A percentile compares a stretch with the other conserved stretches of the same genome.
These are phyloP conservation scores for Coemansia sp. DNA, from an alignment of 192 early-diverging fungal genomes.

Conservation along the genomic window DNA sequence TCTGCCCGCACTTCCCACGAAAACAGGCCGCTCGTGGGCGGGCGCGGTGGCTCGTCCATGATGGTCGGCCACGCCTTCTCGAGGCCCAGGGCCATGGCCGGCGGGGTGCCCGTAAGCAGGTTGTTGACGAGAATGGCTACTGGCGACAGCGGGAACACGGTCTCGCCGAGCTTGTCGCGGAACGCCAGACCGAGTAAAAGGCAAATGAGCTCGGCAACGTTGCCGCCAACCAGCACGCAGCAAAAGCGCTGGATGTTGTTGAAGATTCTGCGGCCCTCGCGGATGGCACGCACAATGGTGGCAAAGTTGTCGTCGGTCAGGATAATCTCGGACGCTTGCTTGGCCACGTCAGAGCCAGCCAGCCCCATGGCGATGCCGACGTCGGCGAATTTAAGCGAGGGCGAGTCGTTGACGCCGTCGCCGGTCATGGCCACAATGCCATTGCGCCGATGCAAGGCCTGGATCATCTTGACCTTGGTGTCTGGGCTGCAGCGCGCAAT, in stretches of 20 bases:
- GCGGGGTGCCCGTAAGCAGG: conserved; percentile 75
- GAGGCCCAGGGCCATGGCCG: conserved; percentile 73
- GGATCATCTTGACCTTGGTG: conserved; percentile 96
- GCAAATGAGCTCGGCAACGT: conserved; percentile 72
- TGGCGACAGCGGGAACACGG: conserved; percentile 75
- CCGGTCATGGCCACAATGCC: conserved; percentile 88
- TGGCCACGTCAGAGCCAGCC: conserved; percentile 72
- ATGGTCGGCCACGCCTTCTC: conserved; percentile 62
- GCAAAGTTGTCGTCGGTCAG: conserved; percentile 79
- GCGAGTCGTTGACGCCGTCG: conserved; percentile 81
- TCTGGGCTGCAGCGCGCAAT: conserved; percentile 93
- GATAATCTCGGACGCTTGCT: conserved; percentile 85
- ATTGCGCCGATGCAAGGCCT: conserved; percentile 76
- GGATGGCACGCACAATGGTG: conserved; percentile 73
- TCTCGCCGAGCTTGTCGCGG: conserved; percentile 54
- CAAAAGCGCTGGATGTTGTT: conserved; percentile 73
- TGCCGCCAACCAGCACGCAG: conserved; percentile 68
- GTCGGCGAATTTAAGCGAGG: conserved; percentile 72
- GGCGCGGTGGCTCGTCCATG: conserved; percentile 71
- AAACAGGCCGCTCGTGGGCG: conserved; percentile 63
- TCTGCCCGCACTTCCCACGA: conserved; percentile 63
- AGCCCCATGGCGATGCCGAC: conserved; percentile 73
- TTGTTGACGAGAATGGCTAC: conserved; percentile 80
- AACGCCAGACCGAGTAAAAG: conserved; percentile 73
- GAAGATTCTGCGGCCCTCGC: conserved; percentile 78